Conservation (phyloP, 2,329 filamentous ascomycete genomes). For the Ophiostoma ulmi region DNA sequence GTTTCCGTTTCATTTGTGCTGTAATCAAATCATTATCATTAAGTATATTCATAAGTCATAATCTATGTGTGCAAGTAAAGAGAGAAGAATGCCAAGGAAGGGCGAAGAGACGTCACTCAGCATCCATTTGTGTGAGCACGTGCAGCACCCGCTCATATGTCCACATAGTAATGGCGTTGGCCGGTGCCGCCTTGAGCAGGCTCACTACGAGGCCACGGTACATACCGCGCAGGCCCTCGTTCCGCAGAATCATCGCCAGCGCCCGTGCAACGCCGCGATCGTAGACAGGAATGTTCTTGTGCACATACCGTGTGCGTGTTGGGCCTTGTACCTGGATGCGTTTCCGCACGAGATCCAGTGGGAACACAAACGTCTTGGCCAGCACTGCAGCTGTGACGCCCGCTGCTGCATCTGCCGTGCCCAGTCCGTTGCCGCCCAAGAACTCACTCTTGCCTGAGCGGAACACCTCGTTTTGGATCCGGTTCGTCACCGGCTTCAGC, state of each 20-base stretch:
- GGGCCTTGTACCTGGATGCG: constrained; percentile 93
- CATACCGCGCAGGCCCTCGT: constrained; percentile 72
- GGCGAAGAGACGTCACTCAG: not conserved
- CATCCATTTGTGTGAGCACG: constrained; percentile 38
- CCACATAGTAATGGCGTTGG: constrained; percentile 89
- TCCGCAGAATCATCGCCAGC: constrained; percentile 60
- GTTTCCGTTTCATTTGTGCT: constrained; percentile 23
- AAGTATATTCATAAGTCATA: constrained; percentile 9
- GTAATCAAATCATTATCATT: constrained; percentile 21
- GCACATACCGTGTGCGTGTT: constrained; percentile 70
- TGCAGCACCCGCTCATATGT: constrained; percentile 77
- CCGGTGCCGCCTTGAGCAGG: constrained; percentile 87
- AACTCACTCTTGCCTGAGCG: constrained; percentile 23
- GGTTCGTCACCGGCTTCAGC: constrained; percentile 37
- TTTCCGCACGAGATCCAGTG: constrained; percentile 87
- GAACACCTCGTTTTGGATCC: not conserved
- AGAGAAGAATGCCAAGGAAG: not conserved
- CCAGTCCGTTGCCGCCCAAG: constrained; percentile 38
- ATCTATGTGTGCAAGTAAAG: not conserved
- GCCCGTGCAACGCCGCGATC: constrained; percentile 60
- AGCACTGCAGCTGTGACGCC: constrained; percentile 73
- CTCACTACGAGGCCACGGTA: constrained; percentile 87
- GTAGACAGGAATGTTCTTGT: constrained; percentile 85
- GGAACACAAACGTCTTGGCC: constrained; percentile 87
- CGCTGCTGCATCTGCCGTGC: constrained; percentile 76